phyloP scores from a whole-genome alignment of 306 rosid species.

The Acacia confusa region DNA sequence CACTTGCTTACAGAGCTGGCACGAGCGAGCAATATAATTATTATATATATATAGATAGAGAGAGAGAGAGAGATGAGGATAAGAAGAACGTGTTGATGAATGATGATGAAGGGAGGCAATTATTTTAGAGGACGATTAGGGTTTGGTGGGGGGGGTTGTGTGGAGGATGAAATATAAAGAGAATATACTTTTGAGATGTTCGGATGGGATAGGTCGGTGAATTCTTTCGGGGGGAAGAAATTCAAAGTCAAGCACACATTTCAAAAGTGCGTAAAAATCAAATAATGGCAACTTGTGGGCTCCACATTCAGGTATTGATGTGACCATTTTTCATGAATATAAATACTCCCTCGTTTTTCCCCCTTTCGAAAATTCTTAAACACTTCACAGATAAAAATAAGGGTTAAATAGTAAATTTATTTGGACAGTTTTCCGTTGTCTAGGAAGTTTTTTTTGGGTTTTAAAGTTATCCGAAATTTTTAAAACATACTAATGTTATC shows the following conservation, averaged over 20 bases:
- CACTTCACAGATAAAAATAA: too few species aligned
- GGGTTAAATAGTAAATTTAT: too few species aligned
- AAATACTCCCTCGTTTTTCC: too few species aligned
- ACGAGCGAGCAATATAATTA: not conserved
- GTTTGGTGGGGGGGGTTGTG: not conserved
- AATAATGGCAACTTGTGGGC: constrained; percentile 4
- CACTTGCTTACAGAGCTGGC: not conserved
- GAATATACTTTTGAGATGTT: not conserved
- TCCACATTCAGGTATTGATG: not conserved
- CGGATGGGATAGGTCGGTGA: constrained; percentile 42
- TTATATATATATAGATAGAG: not conserved
- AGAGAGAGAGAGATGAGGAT: not conserved
- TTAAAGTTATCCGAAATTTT: too few species aligned
- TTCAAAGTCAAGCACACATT: constrained; percentile 64
- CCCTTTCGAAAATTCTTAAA: too few species aligned
- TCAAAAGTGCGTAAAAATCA: constrained; percentile 13
- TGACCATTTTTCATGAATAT: not conserved
- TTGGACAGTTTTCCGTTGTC: too few species aligned
- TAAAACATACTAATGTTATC: too few species aligned
- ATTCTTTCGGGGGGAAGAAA: constrained; percentile 11
- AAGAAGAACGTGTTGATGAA: constrained; percentile 17
- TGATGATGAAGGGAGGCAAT: not conserved
- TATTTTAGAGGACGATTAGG: not conserved
- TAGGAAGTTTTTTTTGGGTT: too few species aligned
- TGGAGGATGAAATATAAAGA: not conserved